Evolutionary conservation across 1,139 yeast genomes (phyloP).

Genomic region (Yamadazyma blattariae): DNA sequence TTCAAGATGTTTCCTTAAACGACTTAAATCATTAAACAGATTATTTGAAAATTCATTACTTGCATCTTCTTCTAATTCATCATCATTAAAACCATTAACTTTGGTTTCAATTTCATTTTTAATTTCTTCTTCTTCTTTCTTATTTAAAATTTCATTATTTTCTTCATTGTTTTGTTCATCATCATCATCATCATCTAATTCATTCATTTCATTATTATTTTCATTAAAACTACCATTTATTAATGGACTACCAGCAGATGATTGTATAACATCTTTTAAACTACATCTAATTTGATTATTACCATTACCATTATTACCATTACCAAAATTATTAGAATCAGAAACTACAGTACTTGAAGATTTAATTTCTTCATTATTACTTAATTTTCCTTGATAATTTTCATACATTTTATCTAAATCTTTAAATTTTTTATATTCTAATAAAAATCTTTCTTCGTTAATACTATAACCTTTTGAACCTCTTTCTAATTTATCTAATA

Average conservation of each 20-base stretch:
- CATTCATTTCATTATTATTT: slow-evolving; percentile 8
- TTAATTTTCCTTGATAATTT: slow-evolving; percentile 13
- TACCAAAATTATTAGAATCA: too few species aligned
- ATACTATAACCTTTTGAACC: slow-evolving; percentile 21
- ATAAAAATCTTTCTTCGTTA: slow-evolving; percentile 35
- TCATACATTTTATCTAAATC: slow-evolving; percentile 36
- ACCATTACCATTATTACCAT: too few species aligned
- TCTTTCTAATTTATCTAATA: slow-evolving; percentile 23
- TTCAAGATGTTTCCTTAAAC: slow-evolving; percentile 12
- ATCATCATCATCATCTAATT: slow-evolving; percentile 1
- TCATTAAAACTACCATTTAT: slow-evolving; percentile 5
- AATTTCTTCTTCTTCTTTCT: not conserved
- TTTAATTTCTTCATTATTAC: slow-evolving; percentile 17
- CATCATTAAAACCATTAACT: not conserved
- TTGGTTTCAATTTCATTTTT: not conserved
- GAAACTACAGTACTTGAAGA: slow-evolving; percentile 21
- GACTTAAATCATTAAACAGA: slow-evolving; percentile 11
- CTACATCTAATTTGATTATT: slow-evolving; percentile 12
- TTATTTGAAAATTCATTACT: not conserved
- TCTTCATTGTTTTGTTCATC: not conserved
- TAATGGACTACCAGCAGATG: slow-evolving; percentile 6
- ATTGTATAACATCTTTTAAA: slow-evolving; percentile 28
- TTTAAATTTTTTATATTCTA: slow-evolving; percentile 30
- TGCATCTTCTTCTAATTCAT: not conserved
- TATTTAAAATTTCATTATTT: slow-evolving; percentile 5